Base-by-base conservation (phyloP, 306 rosid genomes). In the Glycine soja region DNA sequence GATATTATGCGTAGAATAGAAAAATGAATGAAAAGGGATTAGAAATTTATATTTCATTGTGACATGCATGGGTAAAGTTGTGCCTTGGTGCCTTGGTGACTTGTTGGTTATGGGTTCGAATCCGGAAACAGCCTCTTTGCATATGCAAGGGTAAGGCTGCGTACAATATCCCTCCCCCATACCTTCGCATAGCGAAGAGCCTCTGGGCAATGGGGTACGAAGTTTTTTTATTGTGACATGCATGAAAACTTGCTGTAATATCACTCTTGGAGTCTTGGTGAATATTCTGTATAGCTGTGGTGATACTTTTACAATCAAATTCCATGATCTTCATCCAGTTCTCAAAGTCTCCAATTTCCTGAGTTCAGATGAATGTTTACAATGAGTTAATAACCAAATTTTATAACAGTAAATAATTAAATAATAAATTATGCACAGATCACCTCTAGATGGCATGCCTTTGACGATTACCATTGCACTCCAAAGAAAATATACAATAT, bases 341-440 rank as follows among this genome's bases (percentile, higher is more conserved):
- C 86, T 90, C 91, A 52, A 90, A 90, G 82, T 90, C 95, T 54
- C 95, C 95, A 72, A 91, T 87, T 87, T 91, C 95, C 95, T 90
- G 2, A 68, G 53, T 67, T 42, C 72, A 64, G 10, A 65, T 57
- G 11, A 74, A 81, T 10, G 8, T 48, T 51, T 10, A 46, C 19
- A 8, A 59, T 7, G 16, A 70, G 78, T 15, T 81, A 24, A 24
- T 4, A 57, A 42, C 47, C 48, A 32, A 8, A 56, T 69, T 79
- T 58, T 30, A 57, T 58, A 14, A 78, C 18, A 43, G 45, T 1
- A 66, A 74, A 75, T 8, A 34, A 59, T 12, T 15, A 52, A 34
- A 56, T 42, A 43, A 38, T 16, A 57, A 59, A 43, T 58, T 64
- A 71, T 30, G 61, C 54, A 70, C 14, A 36, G 3, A 57, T 36